phyloP scores from a whole-genome alignment of 441 rosid species.

The Geranium incanum region DNA sequence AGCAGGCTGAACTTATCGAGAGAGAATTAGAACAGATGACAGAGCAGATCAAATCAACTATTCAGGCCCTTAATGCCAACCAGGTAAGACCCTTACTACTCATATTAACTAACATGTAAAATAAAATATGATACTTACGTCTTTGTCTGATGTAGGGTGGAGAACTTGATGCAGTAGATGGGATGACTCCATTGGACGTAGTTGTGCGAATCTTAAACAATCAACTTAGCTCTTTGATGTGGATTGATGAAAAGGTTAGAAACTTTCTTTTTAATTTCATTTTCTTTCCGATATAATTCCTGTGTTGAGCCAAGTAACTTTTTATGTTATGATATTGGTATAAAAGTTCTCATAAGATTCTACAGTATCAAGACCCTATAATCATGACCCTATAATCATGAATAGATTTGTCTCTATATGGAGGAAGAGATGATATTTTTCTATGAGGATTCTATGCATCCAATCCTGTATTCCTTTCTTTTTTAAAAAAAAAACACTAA shows the following conservation, averaged over 20 bases:
- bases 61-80: slow-evolving; percentile 66
- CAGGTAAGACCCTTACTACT: slow-evolving; percentile 39
- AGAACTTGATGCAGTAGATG: slow-evolving; percentile 64
- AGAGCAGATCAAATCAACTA: slow-evolving; percentile 72
- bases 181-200: slow-evolving; percentile 81
- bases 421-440: neutral
- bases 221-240: slow-evolving; percentile 90
- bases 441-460: neutral
- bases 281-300: no score
- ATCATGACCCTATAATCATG: neutral
- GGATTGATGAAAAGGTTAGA: slow-evolving; percentile 95
- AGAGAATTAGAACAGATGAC: slow-evolving; percentile 91
- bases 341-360: neutral
- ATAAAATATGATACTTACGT: slow-evolving; percentile 13
- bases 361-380: neutral
- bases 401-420: neutral
- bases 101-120: neutral
- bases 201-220: slow-evolving; percentile 87
- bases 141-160: slow-evolving; percentile 54
- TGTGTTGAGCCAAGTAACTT: neutral
- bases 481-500: slow-evolving; percentile 13
- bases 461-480: neutral
- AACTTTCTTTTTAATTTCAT: neutral
- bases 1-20: slow-evolving; percentile 80
- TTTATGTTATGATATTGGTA: neutral